Conservation (phyloP, 306 rosid genomes). For the Quercus wislizeni region DNA sequence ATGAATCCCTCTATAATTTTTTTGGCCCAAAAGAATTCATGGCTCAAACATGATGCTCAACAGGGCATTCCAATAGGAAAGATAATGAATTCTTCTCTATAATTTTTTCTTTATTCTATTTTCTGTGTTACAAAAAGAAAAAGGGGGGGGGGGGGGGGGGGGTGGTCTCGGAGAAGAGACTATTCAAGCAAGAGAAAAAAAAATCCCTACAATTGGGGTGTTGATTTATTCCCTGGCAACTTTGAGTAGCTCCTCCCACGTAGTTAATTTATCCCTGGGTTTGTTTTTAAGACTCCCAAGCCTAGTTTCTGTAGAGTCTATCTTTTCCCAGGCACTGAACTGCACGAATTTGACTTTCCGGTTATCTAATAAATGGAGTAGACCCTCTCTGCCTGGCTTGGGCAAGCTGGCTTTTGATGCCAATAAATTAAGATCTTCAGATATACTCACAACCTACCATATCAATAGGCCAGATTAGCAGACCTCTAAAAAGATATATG, state of each 20-base stretch:
- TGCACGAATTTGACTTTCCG: slow-evolving; percentile 57
- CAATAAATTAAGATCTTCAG: slow-evolving; percentile 61
- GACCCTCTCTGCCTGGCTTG: slow-evolving; percentile 76
- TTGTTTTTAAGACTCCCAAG: slow-evolving; percentile 58
- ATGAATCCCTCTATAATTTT: neutral
- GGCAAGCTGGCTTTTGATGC: slow-evolving; percentile 27
- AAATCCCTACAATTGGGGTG: too few species aligned
- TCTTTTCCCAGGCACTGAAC: slow-evolving; percentile 73
- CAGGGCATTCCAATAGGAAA: too few species aligned
- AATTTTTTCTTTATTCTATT: too few species aligned
- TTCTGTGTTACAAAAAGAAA: neutral
- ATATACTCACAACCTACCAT: slow-evolving; percentile 74
- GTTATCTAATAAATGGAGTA: slow-evolving; percentile 47
- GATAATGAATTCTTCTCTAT: too few species aligned
- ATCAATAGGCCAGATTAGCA: slow-evolving; percentile 17
- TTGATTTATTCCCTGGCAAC: slow-evolving; percentile 25
- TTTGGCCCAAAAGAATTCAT: too few species aligned
- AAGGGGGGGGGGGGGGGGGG: too few species aligned
- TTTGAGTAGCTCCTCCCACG: slow-evolving; percentile 64
- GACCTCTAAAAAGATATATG: neutral
- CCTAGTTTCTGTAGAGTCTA: slow-evolving; percentile 72
- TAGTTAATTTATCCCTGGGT: slow-evolving; percentile 70
- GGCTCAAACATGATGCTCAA: too few species aligned
- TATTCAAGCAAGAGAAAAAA: neutral
- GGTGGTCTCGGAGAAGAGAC: neutral